Evolutionary conservation across 306 rosid genomes (phyloP).

Genomic region (Oemleria cerasiformis): DNA sequence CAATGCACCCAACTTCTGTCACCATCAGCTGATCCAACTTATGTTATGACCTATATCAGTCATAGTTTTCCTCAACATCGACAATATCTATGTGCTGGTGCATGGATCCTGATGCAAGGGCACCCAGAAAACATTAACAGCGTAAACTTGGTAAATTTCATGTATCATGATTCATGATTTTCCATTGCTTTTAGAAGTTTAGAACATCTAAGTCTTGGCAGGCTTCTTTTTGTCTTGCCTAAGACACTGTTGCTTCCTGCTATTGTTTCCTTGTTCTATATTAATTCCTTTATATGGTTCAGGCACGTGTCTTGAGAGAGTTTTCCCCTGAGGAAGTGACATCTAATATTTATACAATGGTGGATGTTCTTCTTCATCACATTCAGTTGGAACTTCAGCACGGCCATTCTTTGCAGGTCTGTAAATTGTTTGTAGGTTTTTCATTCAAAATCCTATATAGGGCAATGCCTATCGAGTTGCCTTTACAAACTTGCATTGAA

Average conservation of each 20-base stretch:
- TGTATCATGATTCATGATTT: slow-evolving; percentile 10
- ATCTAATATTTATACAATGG: slow-evolving; percentile 89
- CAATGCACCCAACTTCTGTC: slow-evolving; percentile 95
- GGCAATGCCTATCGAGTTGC: neutral
- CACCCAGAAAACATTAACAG: slow-evolving; percentile 82
- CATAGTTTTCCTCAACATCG: slow-evolving; percentile 81
- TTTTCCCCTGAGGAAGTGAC: slow-evolving; percentile 95
- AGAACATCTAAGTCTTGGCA: slow-evolving; percentile 8
- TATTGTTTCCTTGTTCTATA: neutral
- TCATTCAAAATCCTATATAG: slow-evolving; percentile 13
- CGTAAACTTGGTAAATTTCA: slow-evolving; percentile 59
- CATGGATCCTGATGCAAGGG: slow-evolving; percentile 94
- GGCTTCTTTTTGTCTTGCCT: slow-evolving; percentile 6
- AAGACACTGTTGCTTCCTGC: slow-evolving; percentile 3
- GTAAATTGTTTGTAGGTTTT: slow-evolving; percentile 17
- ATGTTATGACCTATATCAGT: slow-evolving; percentile 74
- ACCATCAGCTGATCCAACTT: slow-evolving; percentile 81
- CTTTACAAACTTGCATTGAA: slow-evolving; percentile 6
- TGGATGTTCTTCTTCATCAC: slow-evolving; percentile 91
- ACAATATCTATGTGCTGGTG: slow-evolving; percentile 91
- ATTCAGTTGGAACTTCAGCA: slow-evolving; percentile 90
- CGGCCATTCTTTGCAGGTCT: slow-evolving; percentile 80
- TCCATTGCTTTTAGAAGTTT: slow-evolving; percentile 3
- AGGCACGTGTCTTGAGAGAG: slow-evolving; percentile 93
- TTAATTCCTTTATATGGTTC: slow-evolving; percentile 16